Base-by-base conservation (phyloP, 305 asterid species). In the Petunia hybrid region DNA sequence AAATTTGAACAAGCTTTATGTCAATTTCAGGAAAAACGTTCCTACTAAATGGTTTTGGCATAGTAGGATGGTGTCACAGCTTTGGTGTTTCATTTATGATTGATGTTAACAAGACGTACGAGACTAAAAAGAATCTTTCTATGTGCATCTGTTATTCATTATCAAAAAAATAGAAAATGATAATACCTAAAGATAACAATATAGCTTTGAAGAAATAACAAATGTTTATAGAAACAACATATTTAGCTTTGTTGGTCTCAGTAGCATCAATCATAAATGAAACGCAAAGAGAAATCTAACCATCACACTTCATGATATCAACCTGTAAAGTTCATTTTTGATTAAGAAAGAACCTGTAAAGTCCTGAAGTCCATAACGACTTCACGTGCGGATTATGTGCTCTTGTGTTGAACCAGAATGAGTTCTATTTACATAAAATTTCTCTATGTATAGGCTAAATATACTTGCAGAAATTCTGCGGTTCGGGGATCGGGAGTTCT, bases 401-500 rank as follows among this genome's bases (percentile, higher is more conserved):
- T 6, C 62, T 53, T 43, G 66, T 77, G 51, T 14, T 48, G 45
- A 55, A 51, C 38, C 13, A 79, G 22, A 77, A 82, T 85, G 80
- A 42, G 36, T 51, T 51, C 2, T 87, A 87, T 90, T 87, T 80
- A 76, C 86, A 84, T 83, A 68, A 74, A 87, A 77, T 83, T 87
- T 81, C 86, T 84, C 86, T 86, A 80, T 93, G 67, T 85, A 22
- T 22, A 97, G 99, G 99, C 88, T 96, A 89, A 97, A 97, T 88
- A 97, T 97, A 86, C 96, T 97, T 78, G 99, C 99, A 4, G 99
- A 97, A 85, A 88, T 97, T 85, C 90, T 95, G 81, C 45, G 95
- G 62, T 97, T 97, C 85, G 99, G 99, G 64, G 99, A 97, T 82
- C 99, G 99, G 80, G 99, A 97, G 87, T 97, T 97, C 87, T 97